phyloP scores from a whole-genome alignment of 495 filamentous ascomycete species.

The Neurospora sp. region DNA sequence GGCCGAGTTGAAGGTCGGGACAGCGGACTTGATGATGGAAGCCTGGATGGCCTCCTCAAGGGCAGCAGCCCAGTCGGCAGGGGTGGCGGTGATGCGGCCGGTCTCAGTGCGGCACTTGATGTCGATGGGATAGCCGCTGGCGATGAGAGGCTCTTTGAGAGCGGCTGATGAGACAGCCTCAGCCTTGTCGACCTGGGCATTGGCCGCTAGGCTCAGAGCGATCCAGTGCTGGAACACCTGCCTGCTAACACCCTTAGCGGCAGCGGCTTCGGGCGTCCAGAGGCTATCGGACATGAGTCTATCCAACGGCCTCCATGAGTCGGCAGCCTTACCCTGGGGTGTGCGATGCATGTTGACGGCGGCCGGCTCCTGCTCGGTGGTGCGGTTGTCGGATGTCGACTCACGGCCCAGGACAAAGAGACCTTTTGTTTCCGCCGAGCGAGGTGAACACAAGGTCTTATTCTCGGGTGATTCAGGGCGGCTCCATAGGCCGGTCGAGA shows the following conservation, averaged over 20 bases:
- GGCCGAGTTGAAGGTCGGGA: slow-evolving; percentile 17
- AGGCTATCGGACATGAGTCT: slow-evolving; percentile 21
- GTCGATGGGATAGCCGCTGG: slow-evolving; percentile 3
- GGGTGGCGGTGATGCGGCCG: slow-evolving; percentile 10
- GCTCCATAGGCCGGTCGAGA: slow-evolving; percentile 16
- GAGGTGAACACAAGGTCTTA: slow-evolving; percentile 3
- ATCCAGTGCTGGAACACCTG: background rate
- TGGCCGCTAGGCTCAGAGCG: background rate
- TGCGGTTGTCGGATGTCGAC: slow-evolving; percentile 15
- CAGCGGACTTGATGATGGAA: slow-evolving; percentile 6
- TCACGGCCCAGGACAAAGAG: background rate
- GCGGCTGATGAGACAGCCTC: slow-evolving; percentile 1
- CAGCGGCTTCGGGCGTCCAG: slow-evolving; percentile 14
- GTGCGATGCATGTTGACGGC: slow-evolving; percentile 20
- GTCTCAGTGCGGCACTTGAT: slow-evolving; percentile 8
- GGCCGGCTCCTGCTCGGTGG: slow-evolving; percentile 25
- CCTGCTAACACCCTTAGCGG: slow-evolving; percentile 4
- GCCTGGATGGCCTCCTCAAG: slow-evolving; percentile 18
- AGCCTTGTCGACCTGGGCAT: background rate
- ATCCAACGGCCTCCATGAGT: slow-evolving; percentile 15
- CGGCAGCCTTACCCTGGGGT: slow-evolving; percentile 5
- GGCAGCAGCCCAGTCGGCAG: slow-evolving; percentile 13
- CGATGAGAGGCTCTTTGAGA: slow-evolving; percentile 4
- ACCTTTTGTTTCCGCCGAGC: slow-evolving; percentile 12
- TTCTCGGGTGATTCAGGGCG: slow-evolving; percentile 1